Evolutionary conservation across 1,284 basidiomycete species (phyloP).

Genomic region (Fomes fomentarius): DNA sequence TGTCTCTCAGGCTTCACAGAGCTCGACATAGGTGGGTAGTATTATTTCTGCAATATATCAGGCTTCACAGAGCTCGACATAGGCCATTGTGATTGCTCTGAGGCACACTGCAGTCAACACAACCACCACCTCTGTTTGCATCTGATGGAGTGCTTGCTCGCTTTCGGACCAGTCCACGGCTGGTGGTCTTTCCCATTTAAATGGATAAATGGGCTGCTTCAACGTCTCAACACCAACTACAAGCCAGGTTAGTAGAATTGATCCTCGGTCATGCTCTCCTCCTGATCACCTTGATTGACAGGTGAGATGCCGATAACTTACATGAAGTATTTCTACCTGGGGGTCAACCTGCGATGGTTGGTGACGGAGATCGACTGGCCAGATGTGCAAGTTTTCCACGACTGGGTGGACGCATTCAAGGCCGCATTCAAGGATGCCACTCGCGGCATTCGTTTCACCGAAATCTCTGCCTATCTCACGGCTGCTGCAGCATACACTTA

Average conservation of each 20-base stretch:
- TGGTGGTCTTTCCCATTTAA: constrained; percentile 29
- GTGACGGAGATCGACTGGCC: constrained; percentile 12
- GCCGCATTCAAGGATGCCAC: neutral
- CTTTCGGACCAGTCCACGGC: constrained; percentile 39
- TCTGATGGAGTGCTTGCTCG: constrained; percentile 28
- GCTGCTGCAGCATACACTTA: neutral
- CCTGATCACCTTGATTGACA: neutral
- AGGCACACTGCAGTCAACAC: no score
- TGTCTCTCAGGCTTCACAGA: no score
- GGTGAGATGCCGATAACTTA: constrained; percentile 16
- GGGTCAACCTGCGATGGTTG: constrained; percentile 5
- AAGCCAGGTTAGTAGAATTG: neutral
- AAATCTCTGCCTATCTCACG: neutral
- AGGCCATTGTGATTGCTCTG: no score
- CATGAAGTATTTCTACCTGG: constrained; percentile 15
- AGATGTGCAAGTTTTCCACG: neutral
- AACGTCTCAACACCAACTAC: constrained; percentile 12
- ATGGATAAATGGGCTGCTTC: constrained; percentile 19
- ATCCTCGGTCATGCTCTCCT: neutral
- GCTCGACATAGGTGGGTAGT: no score
- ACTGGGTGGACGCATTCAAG: neutral
- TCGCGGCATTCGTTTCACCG: neutral
- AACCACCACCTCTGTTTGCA: no score
- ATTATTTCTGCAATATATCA: no score
- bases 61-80: no score